Base-by-base conservation (phyloP, 192 early-diverging fungal species). In the Chytriomyces hyalinus region DNA sequence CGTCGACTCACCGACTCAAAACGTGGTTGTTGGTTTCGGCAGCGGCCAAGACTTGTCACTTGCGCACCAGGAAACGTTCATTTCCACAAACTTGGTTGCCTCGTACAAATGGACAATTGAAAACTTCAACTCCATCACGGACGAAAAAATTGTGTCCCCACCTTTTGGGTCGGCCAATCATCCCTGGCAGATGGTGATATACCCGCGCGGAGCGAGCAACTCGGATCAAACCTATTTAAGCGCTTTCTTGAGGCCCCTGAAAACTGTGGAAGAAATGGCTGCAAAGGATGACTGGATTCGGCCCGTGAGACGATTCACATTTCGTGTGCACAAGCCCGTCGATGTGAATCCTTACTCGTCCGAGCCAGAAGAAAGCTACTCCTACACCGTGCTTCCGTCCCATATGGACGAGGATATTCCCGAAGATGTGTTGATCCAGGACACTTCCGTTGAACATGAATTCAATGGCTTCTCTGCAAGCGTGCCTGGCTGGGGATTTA, bases 71-170 rank as follows among this genome's bases (percentile, higher is more conserved):
- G 50, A 49, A 53, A 28, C 68, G n/a, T 49, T 67, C 6, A 66
- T 82, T 24, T n/a, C 43, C 11, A 76, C 81, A 17, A 64, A 68
- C 24, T 26, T 82, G 11, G 78, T 69, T 50, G 77, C 81, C 26
- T 75, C 81, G 15, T 82, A 76, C 24, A 49, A 36, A 48, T 82
- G 81, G 81, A 49, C 73, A 20, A 47, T 82, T 20, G 63, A 75
- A 44, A 64, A 71, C 24, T 83, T 83, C 62, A n/a, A 43, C 11
- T 60, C 51, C 26, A 46, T 72, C 7, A 44, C 57, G 51, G 80
- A 82, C 26, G 82, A 87, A 48, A 87, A 87, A 75, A n/a, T 87
- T 46, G 86, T 87, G 17, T 87, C 86, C 11, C 73, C 78, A n/a
- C 83, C 84, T 17, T 87, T 87, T 78, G 86, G 86, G 5, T 81